Percentiles rank a stretch among this genome's conserved stretches.
These are phyloP conservation scores for Psidium guajava DNA, from an alignment of 345 rosid genomes.

Conservation along the genomic window DNA sequence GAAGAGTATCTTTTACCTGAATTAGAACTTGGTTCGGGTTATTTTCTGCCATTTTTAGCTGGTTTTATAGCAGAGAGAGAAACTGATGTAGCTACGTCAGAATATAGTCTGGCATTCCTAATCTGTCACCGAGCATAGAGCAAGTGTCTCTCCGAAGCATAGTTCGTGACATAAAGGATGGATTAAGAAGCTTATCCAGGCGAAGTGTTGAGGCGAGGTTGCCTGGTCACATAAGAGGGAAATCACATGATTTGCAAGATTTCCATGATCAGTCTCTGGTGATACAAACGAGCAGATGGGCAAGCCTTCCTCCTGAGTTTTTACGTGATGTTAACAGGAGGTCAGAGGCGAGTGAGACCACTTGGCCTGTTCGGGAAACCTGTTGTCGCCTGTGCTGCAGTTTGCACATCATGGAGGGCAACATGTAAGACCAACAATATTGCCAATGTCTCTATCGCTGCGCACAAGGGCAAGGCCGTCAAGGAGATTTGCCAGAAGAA, in stretches of 20 bases:
- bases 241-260: constrained; percentile 67
- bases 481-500: no score
- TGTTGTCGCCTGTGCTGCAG: constrained; percentile 94
- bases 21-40: neutral
- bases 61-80: neutral
- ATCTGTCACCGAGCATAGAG: neutral
- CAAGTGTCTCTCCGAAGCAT: constrained; percentile 88
- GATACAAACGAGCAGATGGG: constrained; percentile 71
- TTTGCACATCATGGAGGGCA: constrained; percentile 88
- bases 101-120: neutral
- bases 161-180: constrained; percentile 86
- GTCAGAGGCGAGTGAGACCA: constrained; percentile 76
- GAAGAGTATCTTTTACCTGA: neutral
- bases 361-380: constrained; percentile 82
- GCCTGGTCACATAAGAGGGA: constrained; percentile 52
- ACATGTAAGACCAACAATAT: no score
- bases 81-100: constrained; percentile 1
- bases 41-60: neutral
- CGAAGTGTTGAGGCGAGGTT: constrained; percentile 82
- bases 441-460: no score
- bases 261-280: constrained; percentile 45
- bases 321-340: constrained; percentile 80
- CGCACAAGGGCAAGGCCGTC: no score
- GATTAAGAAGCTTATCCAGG: constrained; percentile 82
- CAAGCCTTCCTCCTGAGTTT: constrained; percentile 85